Evolutionary conservation across 306 rosid species (phyloP).

Genomic region (Vigna radiata): DNA sequence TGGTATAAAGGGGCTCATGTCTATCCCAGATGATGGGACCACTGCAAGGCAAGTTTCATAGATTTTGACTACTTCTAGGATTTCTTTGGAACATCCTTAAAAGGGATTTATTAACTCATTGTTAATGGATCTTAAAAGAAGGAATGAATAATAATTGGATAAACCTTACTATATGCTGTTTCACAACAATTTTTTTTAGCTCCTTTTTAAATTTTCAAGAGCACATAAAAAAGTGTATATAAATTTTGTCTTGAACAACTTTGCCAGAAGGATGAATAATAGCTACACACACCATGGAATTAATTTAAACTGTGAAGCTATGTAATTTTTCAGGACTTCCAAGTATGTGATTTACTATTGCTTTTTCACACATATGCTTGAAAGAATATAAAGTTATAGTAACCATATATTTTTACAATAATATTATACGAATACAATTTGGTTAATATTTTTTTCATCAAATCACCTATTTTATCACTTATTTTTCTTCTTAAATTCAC

Average conservation of each 20-base stretch:
- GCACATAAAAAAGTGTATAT: too few species aligned
- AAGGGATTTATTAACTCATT: too few species aligned
- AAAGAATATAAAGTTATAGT: not conserved
- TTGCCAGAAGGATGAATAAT: not conserved
- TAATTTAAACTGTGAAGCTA: not conserved
- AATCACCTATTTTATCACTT: not conserved
- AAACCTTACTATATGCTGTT: not conserved
- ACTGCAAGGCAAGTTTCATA: constrained; percentile 59
- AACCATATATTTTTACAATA: not conserved
- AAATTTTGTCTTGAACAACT: not conserved
- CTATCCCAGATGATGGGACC: constrained; percentile 89
- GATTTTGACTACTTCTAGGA: not conserved
- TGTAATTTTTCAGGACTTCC: not conserved
- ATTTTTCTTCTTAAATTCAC: not conserved
- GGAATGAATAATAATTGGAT: not conserved
- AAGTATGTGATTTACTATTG: constrained; percentile 4
- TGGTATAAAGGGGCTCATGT: constrained; percentile 97
- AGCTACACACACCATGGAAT: constrained; percentile 18
- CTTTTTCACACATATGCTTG: constrained; percentile 1
- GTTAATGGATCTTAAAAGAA: not conserved
- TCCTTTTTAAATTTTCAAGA: too few species aligned
- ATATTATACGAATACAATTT: not conserved
- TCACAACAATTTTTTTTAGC: not conserved
- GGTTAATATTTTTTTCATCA: not conserved
- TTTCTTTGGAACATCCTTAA: not conserved